These are phyloP conservation scores for Seiridium unicorne DNA, from an alignment of 2,329 filamentous ascomycete genomes.

Conservation along the genomic window DNA sequence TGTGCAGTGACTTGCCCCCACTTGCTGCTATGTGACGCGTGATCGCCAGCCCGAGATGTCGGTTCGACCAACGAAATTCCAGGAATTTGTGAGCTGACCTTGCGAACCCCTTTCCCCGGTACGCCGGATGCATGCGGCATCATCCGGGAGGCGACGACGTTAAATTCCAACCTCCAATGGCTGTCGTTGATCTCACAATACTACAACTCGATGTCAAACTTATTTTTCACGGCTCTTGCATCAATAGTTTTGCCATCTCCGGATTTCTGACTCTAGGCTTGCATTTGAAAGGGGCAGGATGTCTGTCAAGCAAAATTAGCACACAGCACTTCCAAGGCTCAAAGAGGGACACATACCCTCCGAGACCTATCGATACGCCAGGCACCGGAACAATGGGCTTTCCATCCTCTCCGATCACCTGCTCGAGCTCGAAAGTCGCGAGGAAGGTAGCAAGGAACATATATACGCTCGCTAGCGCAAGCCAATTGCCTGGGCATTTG, in stretches of 20 bases:
- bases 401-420: slow-evolving; percentile 30
- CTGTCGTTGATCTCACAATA: no score
- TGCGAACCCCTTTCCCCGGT: neutral
- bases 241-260: slow-evolving; percentile 11
- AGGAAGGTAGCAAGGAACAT: slow-evolving; percentile 38
- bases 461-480: slow-evolving; percentile 46
- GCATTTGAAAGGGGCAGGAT: slow-evolving; percentile 12
- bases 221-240: neutral
- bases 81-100: no score
- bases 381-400: slow-evolving; percentile 11
- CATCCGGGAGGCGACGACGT: no score
- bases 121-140: neutral
- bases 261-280: slow-evolving; percentile 8
- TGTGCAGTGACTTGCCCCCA: neutral
- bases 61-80: neutral
- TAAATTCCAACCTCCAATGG: no score
- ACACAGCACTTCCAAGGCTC: neutral
- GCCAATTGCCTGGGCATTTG: slow-evolving; percentile 46
- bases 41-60: neutral
- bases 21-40: neutral
- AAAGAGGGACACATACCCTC: slow-evolving; percentile 8
- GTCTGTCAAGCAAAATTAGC: neutral
- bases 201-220: neutral
- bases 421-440: slow-evolving; percentile 33
- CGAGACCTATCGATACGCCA: slow-evolving; percentile 11